Evolutionary conservation across 805 yeast genomes (phyloP), one percentile per base, ranked within the genome.

Genomic region (Lipomyces oligophaga): DNA sequence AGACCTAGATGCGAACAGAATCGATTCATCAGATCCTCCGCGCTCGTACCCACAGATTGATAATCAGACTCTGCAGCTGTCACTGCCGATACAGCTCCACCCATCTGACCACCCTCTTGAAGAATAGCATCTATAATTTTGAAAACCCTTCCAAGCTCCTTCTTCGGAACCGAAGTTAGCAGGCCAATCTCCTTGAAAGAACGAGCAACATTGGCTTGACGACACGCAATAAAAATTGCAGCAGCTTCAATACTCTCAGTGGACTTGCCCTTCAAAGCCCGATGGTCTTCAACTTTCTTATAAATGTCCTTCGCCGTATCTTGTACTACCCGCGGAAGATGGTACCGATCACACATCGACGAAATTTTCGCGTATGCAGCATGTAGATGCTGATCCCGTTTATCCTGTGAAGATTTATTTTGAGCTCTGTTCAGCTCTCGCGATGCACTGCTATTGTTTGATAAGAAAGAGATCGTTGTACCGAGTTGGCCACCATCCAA

Each of bases 251-350:
- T 85, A 54, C 89, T 80, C 64, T 88, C 96, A 60, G 85, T 89
- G 0, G 95, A 82, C 63, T 93, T 87, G 47, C 97, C 96, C 62
- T 89, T 80, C 60, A 93, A 73, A 7, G 82, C 77, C 59, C 81
- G 79, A 55, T 88, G 95, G 55, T 90, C 97, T 60, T 86, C 81
- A 18, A 90, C 95, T 45, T 89, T 67, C 64, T 89, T 88, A 66
- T 85, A 93, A 21, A 94, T 96, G 67, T 93, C 97, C 64, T 93
- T 93, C 22, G 97, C 96, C 57, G 96, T 94, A 67, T 93, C 97
- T 63, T 88, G 96, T 3, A 93, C 97, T 53, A 93, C 86, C 62
- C 85, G 83, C 8, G 98, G 97, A 43, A 90, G 69, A 64, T 88
- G 93, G 57, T 86, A 93, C 10, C 96, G 97, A 64, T 93, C 98